These are phyloP conservation scores for Cryptococcus neoformans DNA, from an alignment of 1,284 basidiomycete species.

Conservation along the genomic window DNA sequence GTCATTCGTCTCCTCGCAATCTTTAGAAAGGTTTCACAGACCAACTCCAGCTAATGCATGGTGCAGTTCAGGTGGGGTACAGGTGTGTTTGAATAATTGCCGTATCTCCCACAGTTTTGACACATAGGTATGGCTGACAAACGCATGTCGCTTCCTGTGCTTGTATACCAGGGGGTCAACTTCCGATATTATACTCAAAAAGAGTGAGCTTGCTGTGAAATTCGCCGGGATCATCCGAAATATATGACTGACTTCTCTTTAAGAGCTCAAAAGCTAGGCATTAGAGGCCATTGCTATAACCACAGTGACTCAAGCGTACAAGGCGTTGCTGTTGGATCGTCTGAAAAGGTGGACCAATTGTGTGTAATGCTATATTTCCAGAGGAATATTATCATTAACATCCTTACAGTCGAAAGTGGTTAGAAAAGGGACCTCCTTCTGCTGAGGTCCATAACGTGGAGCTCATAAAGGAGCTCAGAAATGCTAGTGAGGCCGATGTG, in stretches of 20 bases:
- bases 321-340: slow-evolving; percentile 39
- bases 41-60: too few species aligned
- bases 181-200: background rate
- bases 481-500: slow-evolving; percentile 25
- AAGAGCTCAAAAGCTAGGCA: slow-evolving; percentile 35
- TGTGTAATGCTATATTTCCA: background rate
- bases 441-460: slow-evolving; percentile 35
- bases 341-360: slow-evolving; percentile 39
- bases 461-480: slow-evolving; percentile 24
- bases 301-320: slow-evolving; percentile 42
- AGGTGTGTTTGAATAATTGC: too few species aligned
- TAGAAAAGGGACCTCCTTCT: slow-evolving; percentile 32
- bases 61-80: too few species aligned
- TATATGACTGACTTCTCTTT: background rate
- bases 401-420: slow-evolving; percentile 10
- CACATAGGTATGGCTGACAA: too few species aligned
- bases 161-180: too few species aligned
- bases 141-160: too few species aligned
- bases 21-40: too few species aligned
- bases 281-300: slow-evolving; percentile 45
- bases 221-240: background rate
- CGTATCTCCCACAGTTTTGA: too few species aligned
- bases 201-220: slow-evolving; percentile 23
- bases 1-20: too few species aligned
- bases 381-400: background rate